Conservation (phyloP, 345 rosid species). For the Pistacia integerrima region DNA sequence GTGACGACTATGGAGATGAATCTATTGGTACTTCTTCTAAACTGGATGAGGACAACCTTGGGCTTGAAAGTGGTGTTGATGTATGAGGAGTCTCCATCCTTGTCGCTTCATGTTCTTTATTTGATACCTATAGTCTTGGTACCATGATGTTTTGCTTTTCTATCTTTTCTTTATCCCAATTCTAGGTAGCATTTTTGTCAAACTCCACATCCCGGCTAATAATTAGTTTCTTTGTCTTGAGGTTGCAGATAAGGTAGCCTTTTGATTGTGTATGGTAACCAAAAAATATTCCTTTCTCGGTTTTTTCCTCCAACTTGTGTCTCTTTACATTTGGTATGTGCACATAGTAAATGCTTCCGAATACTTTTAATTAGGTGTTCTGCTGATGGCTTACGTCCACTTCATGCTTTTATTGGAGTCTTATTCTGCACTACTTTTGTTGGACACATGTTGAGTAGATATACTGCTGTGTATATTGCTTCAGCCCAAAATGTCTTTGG, state of each 20-base stretch:
- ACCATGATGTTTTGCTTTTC: too few relatives aligned
- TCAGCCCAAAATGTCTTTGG: neutral
- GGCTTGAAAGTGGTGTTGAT: too few relatives aligned
- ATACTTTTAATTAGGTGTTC: neutral
- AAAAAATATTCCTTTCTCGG: neutral
- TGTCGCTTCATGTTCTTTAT: neutral
- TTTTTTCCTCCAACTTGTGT: neutral
- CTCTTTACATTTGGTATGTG: neutral
- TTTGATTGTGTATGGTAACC: neutral
- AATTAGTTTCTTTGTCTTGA: too few relatives aligned
- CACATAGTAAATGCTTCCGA: neutral
- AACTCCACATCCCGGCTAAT: neutral
- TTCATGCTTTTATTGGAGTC: neutral
- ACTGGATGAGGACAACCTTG: too few relatives aligned
- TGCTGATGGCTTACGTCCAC: neutral
- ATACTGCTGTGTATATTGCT: neutral
- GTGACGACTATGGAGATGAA: neutral
- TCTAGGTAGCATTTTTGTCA: neutral
- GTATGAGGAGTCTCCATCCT: neutral
- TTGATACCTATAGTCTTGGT: neutral
- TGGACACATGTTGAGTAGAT: neutral
- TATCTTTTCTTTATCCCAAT: neutral
- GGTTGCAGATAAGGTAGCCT: neutral
- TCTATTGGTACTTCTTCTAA: too few relatives aligned
- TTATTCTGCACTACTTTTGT: too few relatives aligned